Evolutionary conservation across 148 eudicot genomes (phyloP).

Genomic region (Dianthus caryophyllus): DNA sequence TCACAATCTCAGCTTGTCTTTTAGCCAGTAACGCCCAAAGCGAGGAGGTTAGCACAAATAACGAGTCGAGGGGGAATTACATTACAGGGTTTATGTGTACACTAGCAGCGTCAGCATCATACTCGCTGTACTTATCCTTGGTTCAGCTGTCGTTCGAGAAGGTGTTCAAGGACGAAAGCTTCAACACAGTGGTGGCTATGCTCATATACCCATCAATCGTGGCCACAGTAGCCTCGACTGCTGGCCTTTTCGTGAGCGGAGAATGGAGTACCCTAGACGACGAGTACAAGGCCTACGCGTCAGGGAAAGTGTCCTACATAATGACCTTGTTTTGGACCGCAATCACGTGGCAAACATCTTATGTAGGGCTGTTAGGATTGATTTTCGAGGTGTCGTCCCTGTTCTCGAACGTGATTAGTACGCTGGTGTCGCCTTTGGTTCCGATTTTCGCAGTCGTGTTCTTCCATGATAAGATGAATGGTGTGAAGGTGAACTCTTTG

Average conservation of each 20-base stretch:
- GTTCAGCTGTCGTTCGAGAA: constrained; percentile 37
- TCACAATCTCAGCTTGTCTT: constrained; percentile 44
- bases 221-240: constrained; percentile 26
- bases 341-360: constrained; percentile 38
- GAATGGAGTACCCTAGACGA: constrained; percentile 32
- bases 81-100: constrained; percentile 41
- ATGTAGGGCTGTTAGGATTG: constrained; percentile 32
- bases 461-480: constrained; percentile 49
- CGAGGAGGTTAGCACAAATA: not conserved
- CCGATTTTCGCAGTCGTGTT: constrained; percentile 44
- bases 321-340: constrained; percentile 43
- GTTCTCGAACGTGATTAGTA: constrained; percentile 44
- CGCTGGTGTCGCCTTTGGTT: constrained; percentile 41
- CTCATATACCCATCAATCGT: constrained; percentile 31
- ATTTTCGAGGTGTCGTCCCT: constrained; percentile 45
- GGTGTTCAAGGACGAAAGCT: constrained; percentile 34
- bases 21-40: constrained; percentile 29
- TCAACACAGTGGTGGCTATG: constrained; percentile 30
- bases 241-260: constrained; percentile 43
- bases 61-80: constrained; percentile 13
- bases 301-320: constrained; percentile 36
- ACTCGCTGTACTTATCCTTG: constrained; percentile 33
- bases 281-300: constrained; percentile 32
- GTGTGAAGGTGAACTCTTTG: constrained; percentile 42
- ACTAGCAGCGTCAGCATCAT: constrained; percentile 39